phyloP scores from a whole-genome alignment of 2,329 filamentous ascomycete genomes.

The Fusarium udum region DNA sequence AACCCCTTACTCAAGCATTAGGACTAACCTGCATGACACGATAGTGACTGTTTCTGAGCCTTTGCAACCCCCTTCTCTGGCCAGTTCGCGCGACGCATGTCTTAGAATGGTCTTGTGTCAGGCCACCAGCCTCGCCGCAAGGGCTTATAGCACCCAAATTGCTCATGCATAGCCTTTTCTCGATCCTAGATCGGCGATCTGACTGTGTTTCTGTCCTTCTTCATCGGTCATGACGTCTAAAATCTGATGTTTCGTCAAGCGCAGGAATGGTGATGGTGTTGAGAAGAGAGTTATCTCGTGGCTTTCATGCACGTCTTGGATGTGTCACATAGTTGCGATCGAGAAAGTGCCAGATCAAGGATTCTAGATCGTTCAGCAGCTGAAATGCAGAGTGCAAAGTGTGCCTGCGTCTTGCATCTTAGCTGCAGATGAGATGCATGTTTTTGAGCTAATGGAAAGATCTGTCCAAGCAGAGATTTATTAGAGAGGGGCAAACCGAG shows the following conservation, averaged over 20 bases:
- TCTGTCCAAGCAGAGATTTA: background rate
- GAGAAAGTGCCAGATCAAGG: background rate
- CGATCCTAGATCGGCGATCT: conserved; percentile 19
- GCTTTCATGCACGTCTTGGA: conserved; percentile 1
- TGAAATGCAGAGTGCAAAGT: conserved; percentile 2
- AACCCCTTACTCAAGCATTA: conserved; percentile 23
- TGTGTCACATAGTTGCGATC: conserved; percentile 15
- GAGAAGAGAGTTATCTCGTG: background rate
- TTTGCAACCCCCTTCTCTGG: conserved; percentile 16
- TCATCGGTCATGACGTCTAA: conserved; percentile 21
- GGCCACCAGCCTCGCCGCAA: conserved; percentile 2
- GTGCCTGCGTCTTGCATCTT: conserved; percentile 19
- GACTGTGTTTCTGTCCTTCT: background rate
- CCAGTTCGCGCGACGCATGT: conserved; percentile 19
- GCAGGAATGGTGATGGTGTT: conserved; percentile 29
- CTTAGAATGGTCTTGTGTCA: conserved; percentile 20
- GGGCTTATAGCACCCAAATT: conserved; percentile 7
- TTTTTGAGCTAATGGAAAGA: background rate
- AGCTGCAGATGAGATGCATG: conserved; percentile 3
- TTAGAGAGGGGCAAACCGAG: background rate
- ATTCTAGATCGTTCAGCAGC: background rate
- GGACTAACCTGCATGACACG: background rate
- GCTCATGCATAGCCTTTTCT: conserved; percentile 10
- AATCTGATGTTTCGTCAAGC: background rate
- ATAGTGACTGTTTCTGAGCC: conserved; percentile 1